Percentiles rank a stretch among this genome's conserved stretches.
phyloP scores from a whole-genome alignment of 805 yeast species.

The Starmera dryadoides region DNA sequence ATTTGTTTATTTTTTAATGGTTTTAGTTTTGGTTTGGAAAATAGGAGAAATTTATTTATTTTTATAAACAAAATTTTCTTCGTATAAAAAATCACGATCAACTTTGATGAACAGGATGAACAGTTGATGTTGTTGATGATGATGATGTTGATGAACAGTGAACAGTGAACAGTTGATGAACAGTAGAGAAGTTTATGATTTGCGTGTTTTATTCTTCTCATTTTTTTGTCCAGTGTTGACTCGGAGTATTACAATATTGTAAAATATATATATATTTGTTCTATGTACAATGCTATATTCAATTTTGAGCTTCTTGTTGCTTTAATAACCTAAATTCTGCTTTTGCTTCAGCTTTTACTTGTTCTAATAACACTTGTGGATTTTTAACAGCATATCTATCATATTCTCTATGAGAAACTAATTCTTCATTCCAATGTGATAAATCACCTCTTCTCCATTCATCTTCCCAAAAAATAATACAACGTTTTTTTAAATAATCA shows the following conservation, averaged over 20 bases:
- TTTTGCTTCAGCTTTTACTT: neutral
- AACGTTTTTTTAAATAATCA: constrained; percentile 43
- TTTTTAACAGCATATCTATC: constrained; percentile 52
- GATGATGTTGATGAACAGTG: too few relatives aligned
- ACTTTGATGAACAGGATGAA: neutral
- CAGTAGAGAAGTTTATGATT: too few relatives aligned
- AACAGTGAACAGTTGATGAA: too few relatives aligned
- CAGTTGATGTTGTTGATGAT: too few relatives aligned
- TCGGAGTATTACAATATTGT: too few relatives aligned
- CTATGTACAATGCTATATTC: neutral
- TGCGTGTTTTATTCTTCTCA: too few relatives aligned
- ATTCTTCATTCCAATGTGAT: constrained; percentile 55
- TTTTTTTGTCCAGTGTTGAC: too few relatives aligned
- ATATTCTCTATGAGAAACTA: constrained; percentile 55
- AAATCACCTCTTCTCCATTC: constrained; percentile 83
- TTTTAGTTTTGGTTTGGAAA: neutral
- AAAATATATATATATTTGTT: neutral
- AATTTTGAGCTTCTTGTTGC: neutral
- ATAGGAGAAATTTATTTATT: neutral
- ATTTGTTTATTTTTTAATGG: neutral
- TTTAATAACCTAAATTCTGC: neutral
- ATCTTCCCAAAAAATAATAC: constrained; percentile 72
- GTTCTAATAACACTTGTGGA: constrained; percentile 43
- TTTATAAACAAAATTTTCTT: neutral
- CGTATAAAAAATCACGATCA: neutral